Base-by-base conservation (phyloP, 306 rosid species). In the Ochetophila trinervis region DNA sequence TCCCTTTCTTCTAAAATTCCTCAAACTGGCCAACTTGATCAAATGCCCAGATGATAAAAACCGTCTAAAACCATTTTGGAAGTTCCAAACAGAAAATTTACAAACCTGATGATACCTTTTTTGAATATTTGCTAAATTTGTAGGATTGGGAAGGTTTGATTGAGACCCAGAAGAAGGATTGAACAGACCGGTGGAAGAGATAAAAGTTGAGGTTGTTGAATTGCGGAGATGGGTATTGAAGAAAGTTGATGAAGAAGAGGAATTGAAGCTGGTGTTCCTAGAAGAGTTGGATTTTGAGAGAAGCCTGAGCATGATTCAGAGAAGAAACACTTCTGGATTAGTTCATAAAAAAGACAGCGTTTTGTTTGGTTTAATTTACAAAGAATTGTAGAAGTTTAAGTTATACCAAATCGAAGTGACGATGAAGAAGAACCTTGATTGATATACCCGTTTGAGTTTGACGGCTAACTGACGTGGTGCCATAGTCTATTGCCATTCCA, bases 261-360 rank as follows among this genome's bases (percentile, higher is more conserved):
- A 63, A 13, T 63, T 1, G 4, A 50, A 63, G 47, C 19, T 57
- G 34, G 62, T 32, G 27, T 48, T 72, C 35, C 48, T 60, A 21
- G 67, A 32, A 52, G 79, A 56, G 30, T 37, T 66, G 69, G 80
- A 68, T 69, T 83, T 85, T 21, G 81, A 74, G 7, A 65, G 57
- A 45, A 70, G 65, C 18, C 62, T 80, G 55, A 62, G 63, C 95
- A 87, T 87, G 71, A 22, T 82, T 69, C 55, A 53, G 32, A 2
- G 3, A 27, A 2, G 55, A 21, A 62, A 48, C 9, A 37, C 42
- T 11, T 19, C 12, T 27, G 32, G 42, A 48, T 7, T 21, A 50
- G 27, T 34, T 36, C 32, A 22, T 35, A 18, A 8, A 50, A 50
- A 8, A 50, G 17, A 9, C 32, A 5, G 21, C 19, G 4, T 6